These are phyloP conservation scores for Paraconiothyrium sp. DNA, from an alignment of 2,329 filamentous ascomycete genomes.

Conservation along the genomic window DNA sequence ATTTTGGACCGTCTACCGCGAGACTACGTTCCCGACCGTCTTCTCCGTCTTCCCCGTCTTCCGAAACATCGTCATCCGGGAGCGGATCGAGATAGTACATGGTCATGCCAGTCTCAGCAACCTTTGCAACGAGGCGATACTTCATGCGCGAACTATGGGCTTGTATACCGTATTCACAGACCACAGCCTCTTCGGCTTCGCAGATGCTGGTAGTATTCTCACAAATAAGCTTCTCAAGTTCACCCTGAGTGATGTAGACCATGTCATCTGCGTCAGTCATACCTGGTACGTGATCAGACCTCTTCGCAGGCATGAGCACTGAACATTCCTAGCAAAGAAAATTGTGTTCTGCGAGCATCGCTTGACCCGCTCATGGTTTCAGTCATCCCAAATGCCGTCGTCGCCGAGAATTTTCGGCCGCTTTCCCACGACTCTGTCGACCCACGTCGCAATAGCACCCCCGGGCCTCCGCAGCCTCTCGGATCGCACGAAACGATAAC, in stretches of 20 bases:
- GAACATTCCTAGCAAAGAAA: slow-evolving; percentile 78
- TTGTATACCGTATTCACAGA: slow-evolving; percentile 96
- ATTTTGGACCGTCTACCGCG: slow-evolving; percentile 94
- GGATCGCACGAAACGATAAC: slow-evolving; percentile 89
- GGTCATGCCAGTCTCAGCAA: slow-evolving; percentile 95
- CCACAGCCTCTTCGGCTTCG: slow-evolving; percentile 96
- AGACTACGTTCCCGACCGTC: slow-evolving; percentile 92
- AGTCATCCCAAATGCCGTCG: slow-evolving; percentile 96
- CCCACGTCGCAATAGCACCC: slow-evolving; percentile 45
- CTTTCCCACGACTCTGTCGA: slow-evolving; percentile 55
- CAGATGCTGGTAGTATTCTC: slow-evolving; percentile 92
- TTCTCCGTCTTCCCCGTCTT: slow-evolving; percentile 99
- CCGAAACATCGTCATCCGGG: slow-evolving; percentile 92
- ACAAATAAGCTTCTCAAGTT: slow-evolving; percentile 99
- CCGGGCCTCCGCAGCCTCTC: slow-evolving; percentile 71
- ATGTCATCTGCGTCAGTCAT: slow-evolving; percentile 98
- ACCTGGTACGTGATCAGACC: slow-evolving; percentile 73
- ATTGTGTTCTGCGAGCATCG: slow-evolving; percentile 92
- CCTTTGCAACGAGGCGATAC: slow-evolving; percentile 91
- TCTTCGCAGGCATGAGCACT: slow-evolving; percentile 8
- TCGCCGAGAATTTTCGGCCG: slow-evolving; percentile 93
- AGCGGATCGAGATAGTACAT: slow-evolving; percentile 96
- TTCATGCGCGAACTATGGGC: slow-evolving; percentile 96
- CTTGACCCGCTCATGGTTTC: slow-evolving; percentile 97
- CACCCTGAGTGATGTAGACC: slow-evolving; percentile 93